Conservation (phyloP, 192 early-diverging fungal genomes). For the Coemansia sp. region DNA sequence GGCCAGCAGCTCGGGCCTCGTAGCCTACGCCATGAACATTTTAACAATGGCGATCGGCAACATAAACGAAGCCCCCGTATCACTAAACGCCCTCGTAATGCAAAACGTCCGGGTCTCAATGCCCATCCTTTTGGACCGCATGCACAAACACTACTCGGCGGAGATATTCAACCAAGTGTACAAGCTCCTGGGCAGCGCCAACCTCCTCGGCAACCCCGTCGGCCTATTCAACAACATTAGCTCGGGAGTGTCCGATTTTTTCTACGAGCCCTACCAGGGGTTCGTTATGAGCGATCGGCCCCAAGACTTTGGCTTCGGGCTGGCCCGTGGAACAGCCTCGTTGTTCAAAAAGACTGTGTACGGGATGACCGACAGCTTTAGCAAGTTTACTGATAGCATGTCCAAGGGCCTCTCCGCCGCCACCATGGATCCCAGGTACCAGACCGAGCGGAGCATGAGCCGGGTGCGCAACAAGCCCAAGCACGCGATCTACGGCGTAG, state of each 20-base stretch:
- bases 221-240: conserved; percentile 95
- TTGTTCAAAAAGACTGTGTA: conserved; percentile 92
- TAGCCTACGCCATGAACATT: conserved; percentile 74
- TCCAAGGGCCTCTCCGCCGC: conserved; percentile 96
- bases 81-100: conserved; percentile 84
- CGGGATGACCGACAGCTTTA: conserved; percentile 92
- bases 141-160: conserved; percentile 85
- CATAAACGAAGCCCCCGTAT: conserved; percentile 90
- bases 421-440: conserved; percentile 90
- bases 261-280: conserved; percentile 98
- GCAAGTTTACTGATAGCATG: conserved; percentile 94
- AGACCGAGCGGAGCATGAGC: conserved; percentile 77
- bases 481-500: conserved; percentile 87
- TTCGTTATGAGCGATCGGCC: conserved; percentile 93
- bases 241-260: conserved; percentile 92
- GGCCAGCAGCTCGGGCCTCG: conserved; percentile 34
- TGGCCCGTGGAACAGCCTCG: conserved; percentile 78
- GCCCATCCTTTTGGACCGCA: conserved; percentile 72
- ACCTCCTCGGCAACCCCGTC: conserved; percentile 97
- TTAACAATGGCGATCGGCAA: conserved; percentile 98
- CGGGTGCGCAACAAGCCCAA: conserved; percentile 84
- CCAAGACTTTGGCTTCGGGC: conserved; percentile 90
- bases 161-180: conserved; percentile 86
- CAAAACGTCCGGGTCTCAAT: conserved; percentile 85
- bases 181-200: conserved; percentile 90